Percentiles rank a stretch among this genome's conserved stretches.
These are phyloP conservation scores for Trametes elegans DNA, from an alignment of 768 basidiomycete species.

Conservation along the genomic window DNA sequence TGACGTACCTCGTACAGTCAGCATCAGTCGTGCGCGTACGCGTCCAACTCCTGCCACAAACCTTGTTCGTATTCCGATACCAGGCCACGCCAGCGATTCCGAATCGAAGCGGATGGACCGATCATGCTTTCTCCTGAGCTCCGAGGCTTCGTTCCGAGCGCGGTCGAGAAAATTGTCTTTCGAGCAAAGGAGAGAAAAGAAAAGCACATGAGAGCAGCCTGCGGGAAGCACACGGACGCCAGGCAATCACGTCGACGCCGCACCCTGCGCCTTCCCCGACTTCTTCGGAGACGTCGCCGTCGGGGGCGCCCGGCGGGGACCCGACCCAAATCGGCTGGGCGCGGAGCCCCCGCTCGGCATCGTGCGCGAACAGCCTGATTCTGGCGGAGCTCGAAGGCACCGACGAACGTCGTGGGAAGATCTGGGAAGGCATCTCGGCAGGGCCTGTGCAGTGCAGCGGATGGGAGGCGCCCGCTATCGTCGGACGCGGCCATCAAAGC, in stretches of 20 bases:
- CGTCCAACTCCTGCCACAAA: too few species aligned
- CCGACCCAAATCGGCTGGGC: background rate
- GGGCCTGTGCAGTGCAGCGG: background rate
- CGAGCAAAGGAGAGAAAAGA: background rate
- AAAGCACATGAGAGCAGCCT: background rate
- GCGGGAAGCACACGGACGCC: background rate
- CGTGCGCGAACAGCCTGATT: background rate
- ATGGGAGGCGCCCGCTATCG: background rate
- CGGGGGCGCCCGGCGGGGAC: background rate
- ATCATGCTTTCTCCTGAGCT: too few species aligned
- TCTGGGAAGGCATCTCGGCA: background rate
- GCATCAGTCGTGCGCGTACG: too few species aligned
- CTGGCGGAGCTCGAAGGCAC: background rate
- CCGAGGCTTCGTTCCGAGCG: too few species aligned
- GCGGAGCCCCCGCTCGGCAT: background rate
- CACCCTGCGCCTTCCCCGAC: slow-evolving; percentile 3
- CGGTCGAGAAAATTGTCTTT: too few species aligned
- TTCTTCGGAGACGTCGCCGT: slow-evolving; percentile 7
- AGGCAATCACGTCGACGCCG: slow-evolving; percentile 1
- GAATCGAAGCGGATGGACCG: too few species aligned
- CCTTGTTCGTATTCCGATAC: too few species aligned
- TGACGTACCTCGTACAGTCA: too few species aligned
- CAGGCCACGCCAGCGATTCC: too few species aligned
- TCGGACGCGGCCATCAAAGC: too few species aligned
- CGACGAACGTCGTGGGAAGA: background rate